A percentile compares a stretch with the other conserved stretches of the same genome.
Evolutionary conservation across 2,329 filamentous ascomycete genomes (phyloP).

Genomic region (Pseudogymnoascus sp.): DNA sequence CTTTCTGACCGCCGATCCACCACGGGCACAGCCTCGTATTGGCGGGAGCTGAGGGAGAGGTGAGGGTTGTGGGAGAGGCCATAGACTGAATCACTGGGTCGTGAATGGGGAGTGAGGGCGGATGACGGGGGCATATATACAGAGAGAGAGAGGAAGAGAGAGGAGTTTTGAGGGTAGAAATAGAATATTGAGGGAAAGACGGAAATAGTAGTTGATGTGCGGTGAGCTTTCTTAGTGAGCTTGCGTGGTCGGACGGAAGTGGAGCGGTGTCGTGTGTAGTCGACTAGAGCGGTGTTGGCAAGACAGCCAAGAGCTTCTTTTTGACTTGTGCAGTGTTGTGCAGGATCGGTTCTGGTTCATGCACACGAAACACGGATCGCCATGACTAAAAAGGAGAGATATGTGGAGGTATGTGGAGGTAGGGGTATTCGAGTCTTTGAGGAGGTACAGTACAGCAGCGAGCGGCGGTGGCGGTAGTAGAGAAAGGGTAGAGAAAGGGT

Average conservation of each 20-base stretch:
- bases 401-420: neutral
- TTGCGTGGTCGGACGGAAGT: neutral
- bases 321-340: neutral
- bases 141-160: neutral
- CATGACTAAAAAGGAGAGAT: neutral
- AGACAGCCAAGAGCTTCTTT: conserved; percentile 1
- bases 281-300: neutral
- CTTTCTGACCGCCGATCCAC: neutral
- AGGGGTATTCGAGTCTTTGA: neutral
- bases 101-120: neutral
- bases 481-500: neutral
- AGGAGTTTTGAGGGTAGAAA: neutral
- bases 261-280: conserved; percentile 1
- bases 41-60: neutral
- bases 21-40: neutral
- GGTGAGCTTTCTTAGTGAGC: neutral
- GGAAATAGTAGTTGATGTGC: neutral
- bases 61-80: neutral
- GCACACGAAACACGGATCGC: conserved; percentile 1
- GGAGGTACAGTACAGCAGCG: neutral
- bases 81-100: neutral
- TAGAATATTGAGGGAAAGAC: neutral
- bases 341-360: neutral
- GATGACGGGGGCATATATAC: neutral
- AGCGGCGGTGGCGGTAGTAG: neutral